Evolutionary conservation across 2,329 filamentous ascomycete species (phyloP), one percentile per base, ranked within the genome.

Genomic region (Pleomassaria siparia): DNA sequence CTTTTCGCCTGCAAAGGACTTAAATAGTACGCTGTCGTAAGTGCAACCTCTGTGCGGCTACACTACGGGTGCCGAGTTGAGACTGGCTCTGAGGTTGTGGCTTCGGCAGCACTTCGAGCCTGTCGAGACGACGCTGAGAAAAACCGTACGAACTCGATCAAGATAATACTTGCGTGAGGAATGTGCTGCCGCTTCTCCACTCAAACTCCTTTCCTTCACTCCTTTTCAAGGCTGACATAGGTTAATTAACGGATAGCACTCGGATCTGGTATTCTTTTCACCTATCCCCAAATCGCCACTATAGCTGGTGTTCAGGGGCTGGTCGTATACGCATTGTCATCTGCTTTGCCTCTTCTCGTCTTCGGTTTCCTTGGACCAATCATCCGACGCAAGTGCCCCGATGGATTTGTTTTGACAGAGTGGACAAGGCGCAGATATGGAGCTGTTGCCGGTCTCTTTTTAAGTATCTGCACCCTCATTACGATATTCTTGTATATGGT

Each of bases 91-190:
- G 39, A 39, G 8, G 20, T 43, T 42, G 47, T 49, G 42, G 22
- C 24, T 9, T 46, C 49, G 43, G 37, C 36, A 40, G 43, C 40
- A 37, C 20, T 47, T 49, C 41, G 26, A 21, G 32, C 25, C 40
- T 41, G 51, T 60, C 51, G 50, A 60, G 63, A 82, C 76, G 82
- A 91, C 83, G 89, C 89, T 92, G 89, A 94, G 89, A 92, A 86
- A 87, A 84, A 94, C 89, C 88, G 89, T 91, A 79, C 87, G 76
- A 85, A 92, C 88, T 92, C 88, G 89, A 94, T 89, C 89, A 94
- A 94, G 89, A 89, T 92, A 94, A 92, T 91, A 87, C 89, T 94
- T 94, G 89, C 89, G 89, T 92, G 89, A 86, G 89, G 88, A 92
- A 91, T 81, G 89, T 92, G 88, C 87, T 91, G 88, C 88, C 88